phyloP scores from a whole-genome alignment of 106 monocot species.

The Alisma plantagoaquatica region DNA sequence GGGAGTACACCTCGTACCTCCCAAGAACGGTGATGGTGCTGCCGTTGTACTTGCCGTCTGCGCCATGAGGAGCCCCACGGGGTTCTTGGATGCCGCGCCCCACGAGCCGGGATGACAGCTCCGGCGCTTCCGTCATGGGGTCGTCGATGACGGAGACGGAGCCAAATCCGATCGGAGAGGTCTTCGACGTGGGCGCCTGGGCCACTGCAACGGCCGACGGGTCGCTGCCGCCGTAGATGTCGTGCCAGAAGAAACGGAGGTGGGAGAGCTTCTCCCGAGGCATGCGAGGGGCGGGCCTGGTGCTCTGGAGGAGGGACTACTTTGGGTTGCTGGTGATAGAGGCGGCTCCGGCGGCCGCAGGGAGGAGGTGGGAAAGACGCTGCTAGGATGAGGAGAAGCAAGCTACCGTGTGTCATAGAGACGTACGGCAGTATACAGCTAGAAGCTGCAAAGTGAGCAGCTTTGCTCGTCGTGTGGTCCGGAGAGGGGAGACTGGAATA shows the following conservation, averaged over 20 bases:
- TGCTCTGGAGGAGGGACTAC: not conserved
- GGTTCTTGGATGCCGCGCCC: conserved; percentile 6
- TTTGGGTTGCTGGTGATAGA: not conserved
- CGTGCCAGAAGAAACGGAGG: conserved; percentile 10
- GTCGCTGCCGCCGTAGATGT: not conserved
- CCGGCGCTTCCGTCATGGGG: conserved; percentile 9
- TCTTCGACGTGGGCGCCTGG: not conserved
- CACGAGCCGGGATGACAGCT: conserved; percentile 1
- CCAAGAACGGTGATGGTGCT: conserved; percentile 6
- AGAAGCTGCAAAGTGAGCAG: no score
- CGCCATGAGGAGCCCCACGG: conserved; percentile 2
- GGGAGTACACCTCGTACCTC: not conserved
- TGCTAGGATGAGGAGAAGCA: no score
- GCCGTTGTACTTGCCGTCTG: conserved; percentile 8
- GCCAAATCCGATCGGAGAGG: conserved; percentile 3
- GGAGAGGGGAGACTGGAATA: no score
- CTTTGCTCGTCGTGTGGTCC: no score
- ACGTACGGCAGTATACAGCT: no score
- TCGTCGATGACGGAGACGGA: not conserved
- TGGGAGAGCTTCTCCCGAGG: conserved; percentile 1
- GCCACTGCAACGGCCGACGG: not conserved
- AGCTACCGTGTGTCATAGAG: no score
- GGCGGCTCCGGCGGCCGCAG: not conserved
- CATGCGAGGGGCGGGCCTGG: not conserved
- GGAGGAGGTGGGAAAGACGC: no score